Base-by-base conservation (phyloP, 495 filamentous ascomycete genomes). In the Daldinia vernicosa region DNA sequence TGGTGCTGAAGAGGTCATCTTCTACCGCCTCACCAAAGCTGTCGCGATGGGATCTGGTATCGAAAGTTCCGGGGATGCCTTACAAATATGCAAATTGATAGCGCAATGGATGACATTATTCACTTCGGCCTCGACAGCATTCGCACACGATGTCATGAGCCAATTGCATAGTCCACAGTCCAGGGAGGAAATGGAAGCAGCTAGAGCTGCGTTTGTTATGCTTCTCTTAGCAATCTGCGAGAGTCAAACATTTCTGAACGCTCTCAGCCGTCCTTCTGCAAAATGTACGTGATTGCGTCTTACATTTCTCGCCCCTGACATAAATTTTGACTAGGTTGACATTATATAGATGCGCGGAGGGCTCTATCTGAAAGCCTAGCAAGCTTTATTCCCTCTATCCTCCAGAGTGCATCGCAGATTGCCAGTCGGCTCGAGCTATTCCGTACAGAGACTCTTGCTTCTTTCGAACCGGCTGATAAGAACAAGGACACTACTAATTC, bases 151-250 rank as follows among this genome's bases (percentile, higher is more conserved):
- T 27, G 77, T 79, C 27, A 78, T 84, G 55, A 75, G 77, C 40
- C 75, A 70, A 27, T 72, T 83, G 62, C 80, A 82, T 51, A 77
- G 66, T 26, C 77, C 80, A 22, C 78, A 80, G 9, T 78, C 77
- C 4, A 78, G 78, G 30, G 80, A 84, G 22, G 83, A 88, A 37
- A 81, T 87, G 74, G 84, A 81, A 53, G 79, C 76, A 32, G 68
- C 87, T 1, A 77, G 86, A 24, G 84, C 85, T 30, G 87, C 87
- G 6, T 83, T 92, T 27, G 84, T 85, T 5, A 77, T 83, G 59
- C 75, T 89, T 2, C 66, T 87, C 1, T 63, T 85, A 5, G 77
- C 78, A 1, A 77, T 87, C 1, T 80, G 80, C 30, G 86, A 87
- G 54, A 90, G 87, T 54, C 77, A 72, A 19, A 74, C 75, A 22